phyloP scores from a whole-genome alignment of 108 stramenopile species.

The Aurantiochytrium sp. region DNA sequence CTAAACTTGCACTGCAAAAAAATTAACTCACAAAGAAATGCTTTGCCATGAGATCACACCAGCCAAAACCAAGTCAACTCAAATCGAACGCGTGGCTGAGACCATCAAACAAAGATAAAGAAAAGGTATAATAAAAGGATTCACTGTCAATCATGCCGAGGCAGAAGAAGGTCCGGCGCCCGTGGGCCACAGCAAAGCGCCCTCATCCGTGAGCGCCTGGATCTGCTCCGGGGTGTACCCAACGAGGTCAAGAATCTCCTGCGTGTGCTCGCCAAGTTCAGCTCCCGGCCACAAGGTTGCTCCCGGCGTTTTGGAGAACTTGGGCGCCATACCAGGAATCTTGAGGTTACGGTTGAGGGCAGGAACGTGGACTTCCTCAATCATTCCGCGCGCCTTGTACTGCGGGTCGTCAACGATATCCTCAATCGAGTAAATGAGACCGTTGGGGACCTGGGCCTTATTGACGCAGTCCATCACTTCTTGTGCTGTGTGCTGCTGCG shows the following conservation, averaged over 20 bases:
- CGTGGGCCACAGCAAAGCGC: neutral
- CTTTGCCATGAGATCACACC: too few species aligned
- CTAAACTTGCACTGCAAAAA: too few species aligned
- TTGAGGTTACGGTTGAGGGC: neutral
- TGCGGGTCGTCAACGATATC: constrained; percentile 6
- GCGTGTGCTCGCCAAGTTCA: neutral
- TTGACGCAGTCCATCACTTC: neutral
- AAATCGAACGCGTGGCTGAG: too few species aligned
- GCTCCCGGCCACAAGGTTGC: neutral
- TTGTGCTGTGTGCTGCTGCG: neutral
- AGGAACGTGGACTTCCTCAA: constrained; percentile 1
- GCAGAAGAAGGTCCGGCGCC: too few species aligned
- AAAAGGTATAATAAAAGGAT: too few species aligned
- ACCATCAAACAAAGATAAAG: too few species aligned
- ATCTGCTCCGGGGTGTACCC: neutral
- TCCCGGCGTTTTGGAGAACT: neutral
- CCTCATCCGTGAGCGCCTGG: neutral
- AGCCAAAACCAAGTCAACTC: too few species aligned
- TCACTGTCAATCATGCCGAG: neutral
- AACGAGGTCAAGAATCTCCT: neutral
- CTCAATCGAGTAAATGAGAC: constrained; percentile 1
- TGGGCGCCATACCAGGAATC: neutral
- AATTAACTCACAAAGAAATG: too few species aligned
- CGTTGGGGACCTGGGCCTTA: constrained; percentile 2
- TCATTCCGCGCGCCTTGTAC: neutral